Evolutionary conservation across 2,329 filamentous ascomycete genomes (phyloP).

Genomic region (Alternaria novae-zelandiae): DNA sequence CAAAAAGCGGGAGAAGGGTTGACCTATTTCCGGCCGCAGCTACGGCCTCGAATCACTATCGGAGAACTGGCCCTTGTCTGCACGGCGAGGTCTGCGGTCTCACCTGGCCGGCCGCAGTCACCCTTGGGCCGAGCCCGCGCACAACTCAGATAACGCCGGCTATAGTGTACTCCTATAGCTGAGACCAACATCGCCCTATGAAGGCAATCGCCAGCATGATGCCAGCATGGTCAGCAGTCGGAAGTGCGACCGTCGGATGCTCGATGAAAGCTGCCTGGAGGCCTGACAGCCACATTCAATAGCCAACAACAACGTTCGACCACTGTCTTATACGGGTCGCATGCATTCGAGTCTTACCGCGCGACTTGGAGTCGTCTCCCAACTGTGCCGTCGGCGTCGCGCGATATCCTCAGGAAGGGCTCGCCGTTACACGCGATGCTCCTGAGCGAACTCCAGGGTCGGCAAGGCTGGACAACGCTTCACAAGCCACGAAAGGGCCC

Average conservation of each 20-base stretch:
- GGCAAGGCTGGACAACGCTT: constrained; percentile 9
- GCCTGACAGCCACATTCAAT: background rate
- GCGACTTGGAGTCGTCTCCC: background rate
- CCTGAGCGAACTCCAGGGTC: constrained; percentile 12
- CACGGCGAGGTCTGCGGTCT: constrained; percentile 1
- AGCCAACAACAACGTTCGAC: background rate
- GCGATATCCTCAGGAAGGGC: background rate
- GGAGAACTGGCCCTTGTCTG: constrained; percentile 3
- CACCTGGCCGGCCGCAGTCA: constrained; percentile 18
- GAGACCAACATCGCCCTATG: background rate
- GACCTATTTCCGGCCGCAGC: background rate
- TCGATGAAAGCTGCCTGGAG: background rate
- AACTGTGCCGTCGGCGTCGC: background rate
- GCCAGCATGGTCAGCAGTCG: background rate
- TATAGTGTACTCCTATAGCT: background rate
- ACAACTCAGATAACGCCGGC: constrained; percentile 1
- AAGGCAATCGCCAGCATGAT: background rate
- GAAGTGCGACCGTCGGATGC: background rate
- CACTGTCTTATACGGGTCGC: background rate
- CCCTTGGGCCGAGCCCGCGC: constrained; percentile 3
- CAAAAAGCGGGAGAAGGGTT: background rate
- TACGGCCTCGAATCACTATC: background rate
- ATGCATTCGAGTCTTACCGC: background rate
- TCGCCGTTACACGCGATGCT: constrained; percentile 12
- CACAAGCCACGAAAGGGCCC: constrained; percentile 22